Evolutionary conservation across 306 rosid genomes (phyloP).

Genomic region (Cicer yamashitae): DNA sequence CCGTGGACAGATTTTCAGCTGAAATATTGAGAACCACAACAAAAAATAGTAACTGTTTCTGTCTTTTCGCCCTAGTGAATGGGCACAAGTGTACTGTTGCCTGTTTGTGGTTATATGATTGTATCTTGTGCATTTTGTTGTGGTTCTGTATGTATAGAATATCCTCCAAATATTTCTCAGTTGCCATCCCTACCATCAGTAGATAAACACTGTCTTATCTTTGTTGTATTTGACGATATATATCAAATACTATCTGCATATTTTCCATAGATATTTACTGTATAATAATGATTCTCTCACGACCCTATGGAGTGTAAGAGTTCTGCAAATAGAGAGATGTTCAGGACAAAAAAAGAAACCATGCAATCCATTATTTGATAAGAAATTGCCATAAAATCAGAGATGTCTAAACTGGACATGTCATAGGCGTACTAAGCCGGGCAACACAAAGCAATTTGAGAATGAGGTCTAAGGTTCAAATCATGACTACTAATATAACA

Average conservation of each 20-base stretch:
- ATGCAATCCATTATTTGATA: background rate
- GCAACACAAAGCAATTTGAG: too few relatives aligned
- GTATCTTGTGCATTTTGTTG: slow-evolving; percentile 8
- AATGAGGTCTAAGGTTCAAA: too few relatives aligned
- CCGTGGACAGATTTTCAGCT: slow-evolving; percentile 16
- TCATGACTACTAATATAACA: too few relatives aligned
- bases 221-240: background rate
- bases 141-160: background rate
- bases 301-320: background rate
- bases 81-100: slow-evolving; percentile 1
- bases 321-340: background rate
- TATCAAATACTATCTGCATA: background rate
- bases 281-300: background rate
- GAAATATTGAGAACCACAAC: slow-evolving; percentile 7
- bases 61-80: slow-evolving; percentile 16
- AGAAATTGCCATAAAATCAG: background rate
- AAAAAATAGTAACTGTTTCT: slow-evolving; percentile 14
- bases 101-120: background rate
- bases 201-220: background rate
- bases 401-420: background rate
- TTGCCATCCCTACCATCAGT: background rate
- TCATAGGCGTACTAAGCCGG: too few relatives aligned
- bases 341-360: background rate
- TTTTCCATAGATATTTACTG: background rate
- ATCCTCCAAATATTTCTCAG: background rate